A percentile compares a stretch with the other conserved stretches of the same genome.
Conservation (phyloP, 208 protist species). For the Acanthamoeba sp. region DNA sequence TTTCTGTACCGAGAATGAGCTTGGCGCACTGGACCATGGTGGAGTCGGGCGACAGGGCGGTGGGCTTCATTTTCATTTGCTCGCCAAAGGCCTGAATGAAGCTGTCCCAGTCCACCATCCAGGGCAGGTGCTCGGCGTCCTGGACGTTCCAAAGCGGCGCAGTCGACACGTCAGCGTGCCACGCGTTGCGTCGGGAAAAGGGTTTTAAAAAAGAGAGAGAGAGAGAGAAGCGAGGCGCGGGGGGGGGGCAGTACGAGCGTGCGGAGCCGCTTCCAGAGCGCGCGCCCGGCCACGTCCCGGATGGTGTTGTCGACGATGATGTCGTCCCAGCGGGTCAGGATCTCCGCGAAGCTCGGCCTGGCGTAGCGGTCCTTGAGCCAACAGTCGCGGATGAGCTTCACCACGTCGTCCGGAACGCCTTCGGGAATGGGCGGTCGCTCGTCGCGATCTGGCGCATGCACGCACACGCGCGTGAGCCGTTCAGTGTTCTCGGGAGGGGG, state of each 20-base stretch:
- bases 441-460: background rate
- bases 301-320: background rate
- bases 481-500: background rate
- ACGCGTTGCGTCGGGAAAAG: too few relatives aligned
- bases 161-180: too few relatives aligned
- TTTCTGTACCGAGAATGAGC: background rate
- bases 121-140: constrained; percentile 3
- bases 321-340: background rate
- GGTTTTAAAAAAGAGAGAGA: too few relatives aligned
- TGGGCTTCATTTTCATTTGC: background rate
- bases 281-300: background rate
- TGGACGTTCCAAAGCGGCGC: background rate
- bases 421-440: constrained; percentile 41
- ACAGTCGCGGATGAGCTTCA: constrained; percentile 33
- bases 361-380: constrained; percentile 36
- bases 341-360: constrained; percentile 40
- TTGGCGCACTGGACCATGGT: background rate
- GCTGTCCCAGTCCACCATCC: constrained; percentile 36
- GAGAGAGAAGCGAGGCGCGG: too few relatives aligned
- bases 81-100: background rate
- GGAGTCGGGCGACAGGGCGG: background rate
- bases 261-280: background rate
- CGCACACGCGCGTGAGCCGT: background rate
- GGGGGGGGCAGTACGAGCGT: background rate
- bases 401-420: background rate